Base-by-base conservation (phyloP, 2,329 filamentous ascomycete genomes). In the Fusarium hostae region DNA sequence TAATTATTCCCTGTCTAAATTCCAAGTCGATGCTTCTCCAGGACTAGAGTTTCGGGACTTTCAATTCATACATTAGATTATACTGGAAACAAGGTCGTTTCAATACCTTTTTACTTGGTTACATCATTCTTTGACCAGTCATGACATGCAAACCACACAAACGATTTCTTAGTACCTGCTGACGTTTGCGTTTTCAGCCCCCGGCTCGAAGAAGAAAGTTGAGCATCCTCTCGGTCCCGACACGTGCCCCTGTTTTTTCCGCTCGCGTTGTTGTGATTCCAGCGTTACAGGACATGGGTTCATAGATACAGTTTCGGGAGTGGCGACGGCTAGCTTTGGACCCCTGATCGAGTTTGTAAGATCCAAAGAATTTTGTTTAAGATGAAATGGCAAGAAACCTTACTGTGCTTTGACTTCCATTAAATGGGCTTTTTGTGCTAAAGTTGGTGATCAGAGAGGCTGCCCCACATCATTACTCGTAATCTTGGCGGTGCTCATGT, bases 141-240 rank as follows among this genome's bases (percentile, higher is more conserved):
- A n/a, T n/a, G 15, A 8, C 5, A 45, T 20, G 11, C 9, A 3
- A 28, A n/a, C 20, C 18, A n/a, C 9, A 20, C 3, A 5, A 24
- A n/a, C 12, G 26, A 26, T 26, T 26, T 6, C 6, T 26, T 6
- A 26, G 26, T 26, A 26, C 32, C 9, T 3, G 32, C 11, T 5
- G 32, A 34, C 13, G 11, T 11, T 34, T 4, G 32, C 3, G 11
- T 34, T 34, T 13, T 34, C 13, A 13, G 32, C 5, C 9, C 18
- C 43, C 18, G 8, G 26, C 5, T 47, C 0, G 11, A 30, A 47
- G 15, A 20, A 5, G 11, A 1, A 16, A 6, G 20, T n/a, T 2
- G 18, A 7, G 1, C 9, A 30, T 47, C 12, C 28, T n/a, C 26
- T 47, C 44, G 12, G 18, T 30, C 43, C 43, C 24, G 43, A 28